These are phyloP conservation scores for Pleurostoma richardsiae DNA, from an alignment of 2,329 filamentous ascomycete genomes.

Conservation along the genomic window DNA sequence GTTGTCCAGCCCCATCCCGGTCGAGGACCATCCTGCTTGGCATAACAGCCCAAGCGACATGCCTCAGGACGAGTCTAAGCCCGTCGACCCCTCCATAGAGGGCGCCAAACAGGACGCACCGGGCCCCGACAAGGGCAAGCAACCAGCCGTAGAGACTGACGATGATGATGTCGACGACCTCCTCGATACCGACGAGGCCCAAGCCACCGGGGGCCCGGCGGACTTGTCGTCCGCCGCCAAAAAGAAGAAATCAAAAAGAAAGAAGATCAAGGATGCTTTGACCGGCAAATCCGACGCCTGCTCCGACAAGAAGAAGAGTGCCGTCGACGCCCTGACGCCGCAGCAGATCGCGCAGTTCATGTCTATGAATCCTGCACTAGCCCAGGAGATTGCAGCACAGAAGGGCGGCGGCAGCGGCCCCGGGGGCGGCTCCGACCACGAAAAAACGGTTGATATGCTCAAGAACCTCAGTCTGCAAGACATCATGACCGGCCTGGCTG, in stretches of 20 bases:
- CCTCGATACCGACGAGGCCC: conserved; percentile 24
- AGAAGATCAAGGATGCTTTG: conserved; percentile 49
- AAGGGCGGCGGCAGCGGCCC: conserved; percentile 5
- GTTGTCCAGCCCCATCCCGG: conserved; percentile 1
- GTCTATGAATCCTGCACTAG: conserved; percentile 66
- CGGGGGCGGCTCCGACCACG: conserved; percentile 19
- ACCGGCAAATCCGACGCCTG: conserved; percentile 27
- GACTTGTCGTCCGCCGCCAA: conserved; percentile 29
- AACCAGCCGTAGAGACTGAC: conserved; percentile 39
- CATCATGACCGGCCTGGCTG: conserved; percentile 69
- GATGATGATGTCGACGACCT: conserved; percentile 33
- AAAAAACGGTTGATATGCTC: conserved; percentile 45
- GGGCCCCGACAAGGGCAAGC: conserved; percentile 36
- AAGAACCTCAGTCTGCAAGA: conserved; percentile 64
- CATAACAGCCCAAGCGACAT: conserved; percentile 18
- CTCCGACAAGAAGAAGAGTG: conserved; percentile 39
- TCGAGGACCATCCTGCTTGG: conserved; percentile 5
- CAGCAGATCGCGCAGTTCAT: conserved; percentile 62
- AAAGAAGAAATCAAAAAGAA: conserved; percentile 63
- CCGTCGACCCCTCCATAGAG: conserved; percentile 47
- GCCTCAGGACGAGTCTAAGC: conserved; percentile 59
- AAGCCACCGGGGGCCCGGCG: conserved; percentile 16
- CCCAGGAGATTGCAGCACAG: conserved; percentile 47
- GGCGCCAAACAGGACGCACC: conserved; percentile 31
- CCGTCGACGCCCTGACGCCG: conserved; percentile 47